Percentiles rank a stretch among this genome's conserved stretches.
Evolutionary conservation across 2,329 filamentous ascomycete genomes (phyloP).

Genomic region (Metarhizium album): DNA sequence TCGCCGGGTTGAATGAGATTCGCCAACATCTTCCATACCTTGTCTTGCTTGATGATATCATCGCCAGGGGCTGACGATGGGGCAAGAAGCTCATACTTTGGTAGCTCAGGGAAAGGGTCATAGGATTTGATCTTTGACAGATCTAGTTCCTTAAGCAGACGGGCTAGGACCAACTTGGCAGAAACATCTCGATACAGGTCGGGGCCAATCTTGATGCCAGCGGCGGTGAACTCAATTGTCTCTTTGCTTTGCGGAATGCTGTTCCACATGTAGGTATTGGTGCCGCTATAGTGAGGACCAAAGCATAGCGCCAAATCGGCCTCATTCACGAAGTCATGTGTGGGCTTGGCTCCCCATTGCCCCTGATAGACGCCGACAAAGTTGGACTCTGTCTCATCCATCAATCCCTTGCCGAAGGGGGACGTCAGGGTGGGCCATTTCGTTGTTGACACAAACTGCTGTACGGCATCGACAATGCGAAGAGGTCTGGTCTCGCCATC

Average conservation of each 20-base stretch:
- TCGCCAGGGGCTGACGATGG: background rate
- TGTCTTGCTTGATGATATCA: constrained; percentile 23
- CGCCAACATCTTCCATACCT: constrained; percentile 35
- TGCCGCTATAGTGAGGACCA: constrained; percentile 34
- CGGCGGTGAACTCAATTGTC: constrained; percentile 23
- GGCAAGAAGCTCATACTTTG: constrained; percentile 13
- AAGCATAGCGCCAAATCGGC: constrained; percentile 35
- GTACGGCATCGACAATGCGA: constrained; percentile 28
- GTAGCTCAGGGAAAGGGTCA: constrained; percentile 17
- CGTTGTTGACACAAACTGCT: constrained; percentile 31
- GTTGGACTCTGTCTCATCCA: constrained; percentile 35
- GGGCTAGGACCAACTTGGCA: constrained; percentile 10
- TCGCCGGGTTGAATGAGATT: constrained; percentile 40
- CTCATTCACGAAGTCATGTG: constrained; percentile 25
- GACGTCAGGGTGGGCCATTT: constrained; percentile 37
- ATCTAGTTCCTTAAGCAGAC: constrained; percentile 14
- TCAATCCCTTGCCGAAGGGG: constrained; percentile 36
- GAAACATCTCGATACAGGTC: constrained; percentile 21
- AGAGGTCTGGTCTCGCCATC: constrained; percentile 37
- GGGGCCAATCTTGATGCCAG: constrained; percentile 19
- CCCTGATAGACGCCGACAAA: constrained; percentile 39
- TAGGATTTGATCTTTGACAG: constrained; percentile 14
- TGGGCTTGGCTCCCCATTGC: constrained; percentile 23
- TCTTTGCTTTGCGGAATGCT: constrained; percentile 23
- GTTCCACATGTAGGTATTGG: constrained; percentile 31